phyloP scores from a whole-genome alignment of 331 rosid species.

The Acacia pycnantha region DNA sequence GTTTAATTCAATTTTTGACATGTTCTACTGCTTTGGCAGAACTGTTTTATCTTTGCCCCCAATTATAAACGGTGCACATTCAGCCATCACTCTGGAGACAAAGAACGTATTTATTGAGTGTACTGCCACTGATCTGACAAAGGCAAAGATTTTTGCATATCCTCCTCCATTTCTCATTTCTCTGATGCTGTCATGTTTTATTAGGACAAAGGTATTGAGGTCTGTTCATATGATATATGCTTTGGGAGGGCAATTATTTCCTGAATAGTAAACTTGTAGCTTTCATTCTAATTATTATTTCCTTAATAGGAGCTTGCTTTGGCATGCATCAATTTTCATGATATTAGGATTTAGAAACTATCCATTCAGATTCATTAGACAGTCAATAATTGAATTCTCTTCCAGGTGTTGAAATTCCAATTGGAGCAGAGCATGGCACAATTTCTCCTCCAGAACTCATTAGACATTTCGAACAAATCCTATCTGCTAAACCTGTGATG shows the following conservation, averaged over 20 bases:
- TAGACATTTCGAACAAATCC: conserved; percentile 51
- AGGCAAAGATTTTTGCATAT: conserved; percentile 90
- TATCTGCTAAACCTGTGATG: conserved; percentile 33
- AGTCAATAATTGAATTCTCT: conserved; percentile 4
- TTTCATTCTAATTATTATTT: too few species aligned
- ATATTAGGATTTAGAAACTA: not conserved
- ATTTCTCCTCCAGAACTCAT: conserved; percentile 51
- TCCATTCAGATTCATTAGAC: not conserved
- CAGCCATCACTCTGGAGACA: conserved; percentile 88
- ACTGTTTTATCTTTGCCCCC: conserved; percentile 94
- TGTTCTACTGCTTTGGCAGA: conserved; percentile 46
- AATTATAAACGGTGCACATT: conserved; percentile 89
- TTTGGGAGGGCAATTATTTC: not conserved
- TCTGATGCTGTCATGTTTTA: too few species aligned
- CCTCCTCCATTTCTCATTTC: too few species aligned
- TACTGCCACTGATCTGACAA: conserved; percentile 94
- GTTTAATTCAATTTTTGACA: conserved; percentile 23
- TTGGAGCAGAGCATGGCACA: conserved; percentile 67
- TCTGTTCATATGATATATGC: not conserved
- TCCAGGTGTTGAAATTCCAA: conserved; percentile 58
- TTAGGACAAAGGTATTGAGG: too few species aligned
- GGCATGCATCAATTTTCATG: not conserved
- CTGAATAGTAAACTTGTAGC: too few species aligned
- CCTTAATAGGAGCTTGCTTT: too few species aligned
- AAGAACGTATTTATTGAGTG: conserved; percentile 89